phyloP scores from a whole-genome alignment of 257 asterid genomes.

The Forsythia suspensa region DNA sequence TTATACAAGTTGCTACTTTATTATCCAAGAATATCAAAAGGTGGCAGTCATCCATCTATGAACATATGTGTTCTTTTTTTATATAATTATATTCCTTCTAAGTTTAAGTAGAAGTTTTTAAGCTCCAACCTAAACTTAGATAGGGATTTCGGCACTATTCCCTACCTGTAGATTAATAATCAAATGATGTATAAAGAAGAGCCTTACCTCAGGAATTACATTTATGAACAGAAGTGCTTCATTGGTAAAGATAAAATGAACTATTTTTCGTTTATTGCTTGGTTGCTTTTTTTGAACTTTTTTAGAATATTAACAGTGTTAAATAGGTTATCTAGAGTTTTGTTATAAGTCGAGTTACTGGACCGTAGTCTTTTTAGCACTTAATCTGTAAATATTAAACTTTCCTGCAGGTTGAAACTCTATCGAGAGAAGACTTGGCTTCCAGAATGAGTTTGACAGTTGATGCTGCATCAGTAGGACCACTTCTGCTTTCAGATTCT shows the following conservation, averaged over 20 bases:
- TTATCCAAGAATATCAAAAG: neutral
- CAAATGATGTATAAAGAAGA: neutral
- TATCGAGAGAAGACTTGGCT: constrained; percentile 85
- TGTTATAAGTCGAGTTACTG: neutral
- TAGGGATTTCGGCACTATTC: neutral
- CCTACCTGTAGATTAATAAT: neutral
- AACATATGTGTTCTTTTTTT: neutral
- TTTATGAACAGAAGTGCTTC: neutral
- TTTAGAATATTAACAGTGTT: neutral
- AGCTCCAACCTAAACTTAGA: neutral
- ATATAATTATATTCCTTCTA: neutral
- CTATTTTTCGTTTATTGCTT: neutral
- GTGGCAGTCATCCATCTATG: neutral
- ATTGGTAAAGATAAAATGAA: neutral
- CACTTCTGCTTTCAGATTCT: constrained; percentile 84
- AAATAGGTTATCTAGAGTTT: neutral
- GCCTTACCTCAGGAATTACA: neutral
- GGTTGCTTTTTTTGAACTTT: neutral
- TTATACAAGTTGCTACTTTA: neutral
- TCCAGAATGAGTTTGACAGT: constrained; percentile 85
- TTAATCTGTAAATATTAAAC: constrained; percentile 17
- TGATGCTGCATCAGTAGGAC: constrained; percentile 77
- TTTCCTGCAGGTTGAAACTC: constrained; percentile 77
- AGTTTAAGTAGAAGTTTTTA: no score
- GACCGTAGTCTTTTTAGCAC: neutral